A percentile compares a stretch with the other conserved stretches of the same genome.
These are phyloP conservation scores for Ceratocystiopsis minuta DNA, from an alignment of 2,329 filamentous ascomycete genomes.

Conservation along the genomic window DNA sequence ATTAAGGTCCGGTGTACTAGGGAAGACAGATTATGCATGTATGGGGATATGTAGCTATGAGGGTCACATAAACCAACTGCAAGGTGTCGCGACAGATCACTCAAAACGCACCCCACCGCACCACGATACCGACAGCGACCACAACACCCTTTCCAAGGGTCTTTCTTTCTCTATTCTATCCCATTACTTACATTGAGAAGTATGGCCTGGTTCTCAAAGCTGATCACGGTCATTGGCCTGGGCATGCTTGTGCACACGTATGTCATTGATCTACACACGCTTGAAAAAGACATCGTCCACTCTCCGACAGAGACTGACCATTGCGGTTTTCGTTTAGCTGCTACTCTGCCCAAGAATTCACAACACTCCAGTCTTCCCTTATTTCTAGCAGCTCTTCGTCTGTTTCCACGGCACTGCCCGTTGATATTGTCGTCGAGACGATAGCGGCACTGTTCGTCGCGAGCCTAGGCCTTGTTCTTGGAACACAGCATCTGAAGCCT, in stretches of 20 bases:
- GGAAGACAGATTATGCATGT: no score
- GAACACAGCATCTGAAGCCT: constrained; percentile 61
- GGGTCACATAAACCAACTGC: no score
- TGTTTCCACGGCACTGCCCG: constrained; percentile 39
- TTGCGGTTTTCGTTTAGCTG: constrained; percentile 37
- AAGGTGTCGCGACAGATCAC: no score
- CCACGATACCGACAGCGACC: no score
- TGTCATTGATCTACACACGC: constrained; percentile 15
- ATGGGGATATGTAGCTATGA: no score
- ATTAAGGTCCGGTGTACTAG: no score
- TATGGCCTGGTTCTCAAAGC: constrained; percentile 57
- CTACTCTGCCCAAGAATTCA: constrained; percentile 92
- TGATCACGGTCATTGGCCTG: constrained; percentile 56
- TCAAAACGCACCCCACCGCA: no score
- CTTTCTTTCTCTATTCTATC: no score
- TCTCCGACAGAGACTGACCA: background rate
- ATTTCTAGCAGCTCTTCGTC: constrained; percentile 22
- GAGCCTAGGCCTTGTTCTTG: constrained; percentile 65
- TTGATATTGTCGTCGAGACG: constrained; percentile 79
- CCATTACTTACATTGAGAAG: no score
- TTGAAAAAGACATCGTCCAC: background rate
- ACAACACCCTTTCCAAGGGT: no score
- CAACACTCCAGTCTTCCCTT: constrained; percentile 43
- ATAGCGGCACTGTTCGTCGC: constrained; percentile 63
- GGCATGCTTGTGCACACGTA: constrained; percentile 78